A percentile compares a stretch with the other conserved stretches of the same genome.
phyloP scores from a whole-genome alignment of 2,329 filamentous ascomycete genomes.

The Fusarium sublunatum region DNA sequence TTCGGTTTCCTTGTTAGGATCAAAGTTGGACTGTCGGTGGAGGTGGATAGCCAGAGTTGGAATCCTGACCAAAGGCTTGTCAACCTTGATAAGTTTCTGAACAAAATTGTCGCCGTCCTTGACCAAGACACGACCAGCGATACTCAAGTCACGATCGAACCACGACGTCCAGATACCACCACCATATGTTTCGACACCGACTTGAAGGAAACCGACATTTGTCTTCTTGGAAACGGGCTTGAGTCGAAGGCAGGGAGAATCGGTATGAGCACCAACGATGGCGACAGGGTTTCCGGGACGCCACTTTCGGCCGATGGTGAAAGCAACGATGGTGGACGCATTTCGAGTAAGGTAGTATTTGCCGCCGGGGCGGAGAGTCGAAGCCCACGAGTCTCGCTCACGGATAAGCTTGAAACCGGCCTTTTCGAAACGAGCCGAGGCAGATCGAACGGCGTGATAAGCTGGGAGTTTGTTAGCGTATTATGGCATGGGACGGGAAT shows the following conservation, averaged over 20 bases:
- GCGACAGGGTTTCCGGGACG: constrained; percentile 88
- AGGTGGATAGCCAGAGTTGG: constrained; percentile 95
- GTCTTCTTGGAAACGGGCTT: constrained; percentile 95
- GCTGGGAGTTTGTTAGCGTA: constrained; percentile 64
- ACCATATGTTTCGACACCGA: constrained; percentile 96
- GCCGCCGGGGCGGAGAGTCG: constrained; percentile 82
- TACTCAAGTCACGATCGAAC: constrained; percentile 94
- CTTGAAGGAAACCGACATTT: constrained; percentile 87
- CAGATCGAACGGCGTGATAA: constrained; percentile 90
- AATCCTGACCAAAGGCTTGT: constrained; percentile 89
- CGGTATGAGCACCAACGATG: constrained; percentile 96
- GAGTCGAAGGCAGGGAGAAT: constrained; percentile 89
- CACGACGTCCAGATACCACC: constrained; percentile 98
- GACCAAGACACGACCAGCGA: constrained; percentile 90
- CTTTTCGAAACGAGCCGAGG: constrained; percentile 78
- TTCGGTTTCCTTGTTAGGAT: constrained; percentile 97
- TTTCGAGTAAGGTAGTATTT: constrained; percentile 98
- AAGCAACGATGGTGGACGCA: constrained; percentile 90
- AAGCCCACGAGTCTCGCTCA: constrained; percentile 90
- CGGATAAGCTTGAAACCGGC: constrained; percentile 90
- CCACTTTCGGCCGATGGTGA: constrained; percentile 92
- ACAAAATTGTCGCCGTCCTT: constrained; percentile 77
- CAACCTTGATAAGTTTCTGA: constrained; percentile 89
- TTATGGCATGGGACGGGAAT: background rate
- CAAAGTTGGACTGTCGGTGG: constrained; percentile 84